Evolutionary conservation across 2,329 filamentous ascomycete genomes (phyloP), one percentile per base, ranked within the genome.

Genomic region (Ascochyta koolunga): DNA sequence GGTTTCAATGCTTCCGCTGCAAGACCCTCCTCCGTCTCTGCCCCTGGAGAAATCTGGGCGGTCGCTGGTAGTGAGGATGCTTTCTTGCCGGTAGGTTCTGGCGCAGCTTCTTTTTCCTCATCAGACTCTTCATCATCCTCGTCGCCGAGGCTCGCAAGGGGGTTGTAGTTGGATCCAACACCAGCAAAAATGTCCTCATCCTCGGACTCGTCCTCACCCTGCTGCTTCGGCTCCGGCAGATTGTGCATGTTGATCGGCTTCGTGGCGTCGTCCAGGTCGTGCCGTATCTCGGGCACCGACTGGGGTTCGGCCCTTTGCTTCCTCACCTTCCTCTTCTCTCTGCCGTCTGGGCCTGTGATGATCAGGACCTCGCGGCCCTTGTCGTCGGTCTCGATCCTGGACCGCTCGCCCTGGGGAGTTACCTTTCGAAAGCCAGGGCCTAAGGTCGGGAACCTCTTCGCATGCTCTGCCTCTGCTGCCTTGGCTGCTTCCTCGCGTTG

Each of bases 151-250:
- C 77, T 79, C 7, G 78, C 83, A 33, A 88, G 77, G 2, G 85
- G 86, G 59, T 88, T 79, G 67, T 86, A 88, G 40, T 82, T 82
- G 5, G 78, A 79, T 2, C 84, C 85, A 2, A 82, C 83, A 2
- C 82, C 85, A 33, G 78, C 82, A 60, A 88, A 88, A 42, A 88
- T 88, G 65, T 87, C 84, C 24, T 82, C 82, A 35, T 86, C 83
- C 24, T 72, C 70, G 2, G 81, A 79, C 13, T 76, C 71, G n/a
- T 59, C 50, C 5, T 83, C 80, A 9, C 10, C 4, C 46, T 58
- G 41, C 44, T 45, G 35, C 41, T 62, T 66, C 3, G 55, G 64
- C 32, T 64, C 62, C 24, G 80, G 78, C 31, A 65, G 42, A 32
- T 72, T 66, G 41, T 69, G 66, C 56, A 71, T 66, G 16, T 72